A percentile compares a stretch with the other conserved stretches of the same genome.
phyloP scores from a whole-genome alignment of 2,329 filamentous ascomycete genomes.

The Fusarium metavorans region DNA sequence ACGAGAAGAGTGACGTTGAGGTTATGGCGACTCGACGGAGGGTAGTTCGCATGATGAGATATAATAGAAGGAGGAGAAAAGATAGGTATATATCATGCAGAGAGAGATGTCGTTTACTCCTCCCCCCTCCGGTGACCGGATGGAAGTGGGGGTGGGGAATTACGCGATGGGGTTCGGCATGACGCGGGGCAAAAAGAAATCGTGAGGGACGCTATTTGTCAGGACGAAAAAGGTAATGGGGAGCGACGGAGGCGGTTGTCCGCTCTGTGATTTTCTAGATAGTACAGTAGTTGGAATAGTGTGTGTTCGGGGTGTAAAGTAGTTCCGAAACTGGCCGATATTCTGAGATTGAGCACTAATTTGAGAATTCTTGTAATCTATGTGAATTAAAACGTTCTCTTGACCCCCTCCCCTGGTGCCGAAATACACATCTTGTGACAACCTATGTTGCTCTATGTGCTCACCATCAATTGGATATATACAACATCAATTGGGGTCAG shows the following conservation, averaged over 20 bases:
- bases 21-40: conserved; percentile 21
- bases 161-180: conserved; percentile 21
- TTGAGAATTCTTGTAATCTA: not conserved
- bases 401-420: no score
- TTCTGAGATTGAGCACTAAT: not conserved
- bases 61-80: not conserved
- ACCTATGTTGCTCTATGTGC: not conserved
- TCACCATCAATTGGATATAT: not conserved
- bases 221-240: not conserved
- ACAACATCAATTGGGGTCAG: not conserved
- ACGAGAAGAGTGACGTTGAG: conserved; percentile 23
- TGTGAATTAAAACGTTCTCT: no score
- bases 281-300: not conserved
- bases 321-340: not conserved
- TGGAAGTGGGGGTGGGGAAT: conserved; percentile 34
- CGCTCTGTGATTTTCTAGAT: not conserved
- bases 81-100: conserved; percentile 4
- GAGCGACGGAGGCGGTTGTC: not conserved
- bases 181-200: conserved; percentile 25
- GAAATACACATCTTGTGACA: no score
- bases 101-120: conserved; percentile 17
- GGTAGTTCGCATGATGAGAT: conserved; percentile 33
- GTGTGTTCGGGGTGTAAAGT: not conserved
- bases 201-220: conserved; percentile 16
- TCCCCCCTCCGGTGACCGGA: conserved; percentile 11